Percentiles rank a stretch among this genome's conserved stretches.
phyloP scores from a whole-genome alignment of 2,329 filamentous ascomycete genomes.

The Elsinoe ampelina region DNA sequence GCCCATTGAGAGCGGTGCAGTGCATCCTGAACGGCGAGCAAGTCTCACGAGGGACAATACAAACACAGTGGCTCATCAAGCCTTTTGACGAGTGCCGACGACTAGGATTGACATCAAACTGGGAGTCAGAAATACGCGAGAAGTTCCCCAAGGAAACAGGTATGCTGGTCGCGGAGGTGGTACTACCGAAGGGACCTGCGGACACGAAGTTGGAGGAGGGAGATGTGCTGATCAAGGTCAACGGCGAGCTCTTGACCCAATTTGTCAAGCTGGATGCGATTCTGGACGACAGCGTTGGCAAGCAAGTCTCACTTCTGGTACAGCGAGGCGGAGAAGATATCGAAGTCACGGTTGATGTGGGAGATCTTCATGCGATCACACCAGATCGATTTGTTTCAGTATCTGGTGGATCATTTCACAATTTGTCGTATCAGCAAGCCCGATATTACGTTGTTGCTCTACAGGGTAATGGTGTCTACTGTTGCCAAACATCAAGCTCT shows the following conservation, averaged over 20 bases:
- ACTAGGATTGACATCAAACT: conserved; percentile 71
- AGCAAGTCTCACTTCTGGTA: conserved; percentile 68
- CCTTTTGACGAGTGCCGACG: conserved; percentile 94
- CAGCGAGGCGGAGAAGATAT: conserved; percentile 84
- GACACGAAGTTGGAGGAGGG: conserved; percentile 84
- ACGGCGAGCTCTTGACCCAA: conserved; percentile 83
- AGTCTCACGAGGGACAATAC: conserved; percentile 89
- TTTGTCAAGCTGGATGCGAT: conserved; percentile 89
- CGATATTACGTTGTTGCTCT: conserved; percentile 86
- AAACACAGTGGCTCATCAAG: conserved; percentile 94
- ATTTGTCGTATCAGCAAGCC: conserved; percentile 96
- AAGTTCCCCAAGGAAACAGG: conserved; percentile 88
- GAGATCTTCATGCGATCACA: conserved; percentile 86
- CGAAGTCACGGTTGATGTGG: conserved; percentile 74
- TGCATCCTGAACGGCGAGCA: conserved; percentile 68
- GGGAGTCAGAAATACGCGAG: conserved; percentile 76
- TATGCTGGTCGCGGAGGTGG: conserved; percentile 93
- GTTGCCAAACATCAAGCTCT: conserved; percentile 88
- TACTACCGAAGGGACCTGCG: conserved; percentile 82
- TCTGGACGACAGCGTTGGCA: conserved; percentile 75
- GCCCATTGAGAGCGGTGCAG: conserved; percentile 75
- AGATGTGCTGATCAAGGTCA: conserved; percentile 86
- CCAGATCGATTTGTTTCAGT: conserved; percentile 93
- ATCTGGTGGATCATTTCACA: conserved; percentile 87
- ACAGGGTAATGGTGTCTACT: conserved; percentile 68